Evolutionary conservation across 2,329 filamentous ascomycete genomes (phyloP).

Genomic region (Fusarium sp.): DNA sequence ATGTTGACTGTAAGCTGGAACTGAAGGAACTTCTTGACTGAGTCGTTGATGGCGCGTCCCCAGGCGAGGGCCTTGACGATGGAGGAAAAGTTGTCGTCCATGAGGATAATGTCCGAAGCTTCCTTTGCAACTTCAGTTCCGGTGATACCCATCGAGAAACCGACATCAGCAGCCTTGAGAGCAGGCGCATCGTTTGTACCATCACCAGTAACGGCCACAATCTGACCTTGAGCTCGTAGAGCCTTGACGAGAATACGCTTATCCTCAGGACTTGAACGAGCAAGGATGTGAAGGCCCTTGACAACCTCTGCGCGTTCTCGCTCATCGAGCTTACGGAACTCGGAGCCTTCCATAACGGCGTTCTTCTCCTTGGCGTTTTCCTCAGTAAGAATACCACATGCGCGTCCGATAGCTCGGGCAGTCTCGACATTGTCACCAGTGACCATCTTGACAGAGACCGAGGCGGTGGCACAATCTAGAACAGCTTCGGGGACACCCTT

Average conservation of each 20-base stretch:
- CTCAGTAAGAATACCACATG: constrained; percentile 59
- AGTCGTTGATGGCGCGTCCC: constrained; percentile 75
- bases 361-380: constrained; percentile 66
- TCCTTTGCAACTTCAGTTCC: constrained; percentile 75
- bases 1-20: constrained; percentile 79
- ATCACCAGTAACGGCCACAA: constrained; percentile 74
- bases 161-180: constrained; percentile 74
- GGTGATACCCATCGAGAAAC: constrained; percentile 75
- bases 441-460: constrained; percentile 74
- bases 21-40: constrained; percentile 76
- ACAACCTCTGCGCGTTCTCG: constrained; percentile 62
- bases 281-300: constrained; percentile 74
- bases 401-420: constrained; percentile 56
- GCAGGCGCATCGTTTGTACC: constrained; percentile 76
- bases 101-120: constrained; percentile 73
- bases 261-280: constrained; percentile 76
- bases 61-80: constrained; percentile 75
- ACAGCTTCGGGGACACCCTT: constrained; percentile 72
- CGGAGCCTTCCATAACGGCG: constrained; percentile 63
- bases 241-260: constrained; percentile 74
- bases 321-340: constrained; percentile 68
- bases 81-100: constrained; percentile 75
- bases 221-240: constrained; percentile 73
- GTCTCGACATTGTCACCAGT: constrained; percentile 64
- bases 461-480: constrained; percentile 70